Evolutionary conservation across 2,329 filamentous ascomycete species (phyloP).

Genomic region (Pseudonectria buxi): DNA sequence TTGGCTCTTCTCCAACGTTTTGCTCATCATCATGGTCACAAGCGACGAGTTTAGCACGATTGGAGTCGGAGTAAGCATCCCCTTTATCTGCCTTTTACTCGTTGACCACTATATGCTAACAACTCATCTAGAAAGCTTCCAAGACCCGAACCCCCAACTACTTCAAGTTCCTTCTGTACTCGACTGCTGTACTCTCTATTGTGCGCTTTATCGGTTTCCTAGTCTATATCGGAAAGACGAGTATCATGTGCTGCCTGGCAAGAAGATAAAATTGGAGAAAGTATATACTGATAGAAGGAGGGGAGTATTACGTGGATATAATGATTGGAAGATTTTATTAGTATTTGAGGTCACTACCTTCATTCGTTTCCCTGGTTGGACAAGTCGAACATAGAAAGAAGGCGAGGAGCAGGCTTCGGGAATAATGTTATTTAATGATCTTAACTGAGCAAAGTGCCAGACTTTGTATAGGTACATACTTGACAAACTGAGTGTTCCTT

Average conservation of each 20-base stretch:
- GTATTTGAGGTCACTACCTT: too few species aligned
- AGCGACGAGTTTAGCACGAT: slow-evolving; percentile 73
- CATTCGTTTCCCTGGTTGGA: too few species aligned
- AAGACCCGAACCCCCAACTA: slow-evolving; percentile 67
- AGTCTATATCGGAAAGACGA: slow-evolving; percentile 85
- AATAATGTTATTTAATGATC: too few species aligned
- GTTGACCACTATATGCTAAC: background rate
- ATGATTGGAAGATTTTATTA: too few species aligned
- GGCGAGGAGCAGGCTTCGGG: too few species aligned
- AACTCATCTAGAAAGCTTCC: slow-evolving; percentile 45
- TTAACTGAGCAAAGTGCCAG: too few species aligned
- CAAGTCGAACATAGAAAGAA: too few species aligned
- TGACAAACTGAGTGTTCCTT: too few species aligned
- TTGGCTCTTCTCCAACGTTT: slow-evolving; percentile 86
- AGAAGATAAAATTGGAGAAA: slow-evolving; percentile 45
- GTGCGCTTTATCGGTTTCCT: slow-evolving; percentile 79
- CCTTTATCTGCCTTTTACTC: background rate
- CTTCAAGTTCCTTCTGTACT: slow-evolving; percentile 80
- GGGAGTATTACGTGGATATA: too few species aligned
- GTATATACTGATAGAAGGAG: too few species aligned
- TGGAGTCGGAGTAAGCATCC: slow-evolving; percentile 66
- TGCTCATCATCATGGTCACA: slow-evolving; percentile 74
- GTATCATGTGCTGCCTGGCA: slow-evolving; percentile 86
- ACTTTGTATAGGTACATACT: too few species aligned
- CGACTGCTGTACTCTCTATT: slow-evolving; percentile 69